Percentiles rank a stretch among this genome's conserved stretches.
Evolutionary conservation across 176 grass and related monocot genomes (phyloP).

Genomic region (Areca catechu): DNA sequence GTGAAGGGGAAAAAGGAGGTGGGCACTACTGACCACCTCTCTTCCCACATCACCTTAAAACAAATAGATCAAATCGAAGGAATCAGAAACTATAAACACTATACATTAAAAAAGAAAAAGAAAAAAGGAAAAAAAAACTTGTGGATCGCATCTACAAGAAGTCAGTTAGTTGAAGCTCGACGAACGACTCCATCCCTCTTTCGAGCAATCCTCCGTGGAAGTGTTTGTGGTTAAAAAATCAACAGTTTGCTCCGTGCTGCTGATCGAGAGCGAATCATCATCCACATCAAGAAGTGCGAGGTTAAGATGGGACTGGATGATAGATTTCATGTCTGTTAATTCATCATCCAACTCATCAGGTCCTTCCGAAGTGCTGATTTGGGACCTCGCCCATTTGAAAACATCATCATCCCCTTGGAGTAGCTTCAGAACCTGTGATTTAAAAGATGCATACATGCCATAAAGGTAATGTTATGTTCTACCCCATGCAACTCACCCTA

Average conservation of each 20-base stretch:
- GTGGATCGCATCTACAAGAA: background rate
- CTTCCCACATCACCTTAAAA: no score
- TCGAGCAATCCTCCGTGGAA: slow-evolving; percentile 61
- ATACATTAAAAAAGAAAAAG: no score
- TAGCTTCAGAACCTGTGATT: slow-evolving; percentile 46
- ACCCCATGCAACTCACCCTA: no score
- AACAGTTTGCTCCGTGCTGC: slow-evolving; percentile 64
- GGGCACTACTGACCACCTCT: no score
- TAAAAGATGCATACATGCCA: background rate
- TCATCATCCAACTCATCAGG: slow-evolving; percentile 53
- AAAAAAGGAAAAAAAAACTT: no score
- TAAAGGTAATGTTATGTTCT: no score
- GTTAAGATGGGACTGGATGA: slow-evolving; percentile 73
- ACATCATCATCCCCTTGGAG: slow-evolving; percentile 58
- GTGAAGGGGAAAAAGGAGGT: no score
- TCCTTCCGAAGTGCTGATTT: slow-evolving; percentile 22
- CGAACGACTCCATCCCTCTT: slow-evolving; percentile 51
- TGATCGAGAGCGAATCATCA: slow-evolving; percentile 55
- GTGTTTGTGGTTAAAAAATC: slow-evolving; percentile 37
- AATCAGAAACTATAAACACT: no score
- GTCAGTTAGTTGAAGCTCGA: slow-evolving; percentile 60
- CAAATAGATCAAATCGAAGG: no score
- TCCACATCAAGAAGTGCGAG: slow-evolving; percentile 79
- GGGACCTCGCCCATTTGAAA: slow-evolving; percentile 38
- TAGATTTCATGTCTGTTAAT: slow-evolving; percentile 12